phyloP scores from a whole-genome alignment of 805 yeast genomes.

The Henningerozyma blattae region DNA sequence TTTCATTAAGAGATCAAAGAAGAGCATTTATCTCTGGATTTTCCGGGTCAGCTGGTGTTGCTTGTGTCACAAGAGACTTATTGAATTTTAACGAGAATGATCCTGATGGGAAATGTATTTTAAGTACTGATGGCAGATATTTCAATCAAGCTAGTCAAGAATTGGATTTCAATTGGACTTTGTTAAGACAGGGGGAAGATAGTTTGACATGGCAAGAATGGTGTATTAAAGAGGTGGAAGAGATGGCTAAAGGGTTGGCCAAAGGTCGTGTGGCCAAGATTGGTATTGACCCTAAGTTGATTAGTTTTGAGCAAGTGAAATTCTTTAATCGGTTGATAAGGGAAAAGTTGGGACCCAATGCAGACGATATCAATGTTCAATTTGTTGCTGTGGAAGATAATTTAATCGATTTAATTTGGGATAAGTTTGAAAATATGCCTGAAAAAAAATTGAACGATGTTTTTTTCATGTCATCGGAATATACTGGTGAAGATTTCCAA shows the following conservation, averaged over 20 bases:
- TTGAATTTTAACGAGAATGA: constrained; percentile 27
- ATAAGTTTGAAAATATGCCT: constrained; percentile 52
- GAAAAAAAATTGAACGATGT: constrained; percentile 39
- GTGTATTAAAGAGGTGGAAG: constrained; percentile 44
- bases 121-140: constrained; percentile 92
- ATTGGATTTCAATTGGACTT: constrained; percentile 64
- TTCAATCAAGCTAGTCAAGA: constrained; percentile 83
- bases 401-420: constrained; percentile 69
- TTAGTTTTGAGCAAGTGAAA: constrained; percentile 33
- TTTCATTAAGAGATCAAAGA: constrained; percentile 68
- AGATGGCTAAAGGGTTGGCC: constrained; percentile 30
- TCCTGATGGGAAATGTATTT: constrained; percentile 54
- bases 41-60: constrained; percentile 87
- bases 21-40: constrained; percentile 76
- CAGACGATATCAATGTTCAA: constrained; percentile 27
- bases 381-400: constrained; percentile 47
- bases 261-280: constrained; percentile 33
- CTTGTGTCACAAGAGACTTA: constrained; percentile 49
- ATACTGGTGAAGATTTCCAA: constrained; percentile 51
- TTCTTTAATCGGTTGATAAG: constrained; percentile 21
- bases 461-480: constrained; percentile 37
- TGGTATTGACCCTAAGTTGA: constrained; percentile 74
- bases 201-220: constrained; percentile 73
- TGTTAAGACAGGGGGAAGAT: constrained; percentile 74
- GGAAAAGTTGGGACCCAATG: constrained; percentile 5